Percentiles rank a stretch among this genome's conserved stretches.
Evolutionary conservation across 192 early-diverging fungal genomes (phyloP).

Genomic region (Coemansia sp.): DNA sequence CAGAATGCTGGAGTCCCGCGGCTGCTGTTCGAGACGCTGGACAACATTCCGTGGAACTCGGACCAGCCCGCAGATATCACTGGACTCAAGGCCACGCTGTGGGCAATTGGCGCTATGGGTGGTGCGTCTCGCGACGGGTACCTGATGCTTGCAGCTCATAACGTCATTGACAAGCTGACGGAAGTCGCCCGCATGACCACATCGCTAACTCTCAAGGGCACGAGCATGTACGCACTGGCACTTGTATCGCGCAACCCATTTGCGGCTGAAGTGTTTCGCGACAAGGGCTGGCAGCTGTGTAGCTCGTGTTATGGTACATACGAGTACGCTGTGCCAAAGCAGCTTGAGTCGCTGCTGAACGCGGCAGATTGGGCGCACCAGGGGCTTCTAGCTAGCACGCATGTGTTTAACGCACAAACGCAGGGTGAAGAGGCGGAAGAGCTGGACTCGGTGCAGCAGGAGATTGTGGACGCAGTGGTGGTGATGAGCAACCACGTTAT

Average conservation of each 20-base stretch:
- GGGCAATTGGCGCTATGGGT: slow-evolving; percentile 54
- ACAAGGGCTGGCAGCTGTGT: slow-evolving; percentile 47
- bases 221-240: slow-evolving; percentile 45
- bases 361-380: slow-evolving; percentile 39
- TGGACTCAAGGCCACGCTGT: slow-evolving; percentile 53
- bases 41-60: slow-evolving; percentile 50
- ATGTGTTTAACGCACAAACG: slow-evolving; percentile 25
- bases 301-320: slow-evolving; percentile 49
- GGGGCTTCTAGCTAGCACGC: slow-evolving; percentile 35
- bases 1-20: slow-evolving; percentile 28
- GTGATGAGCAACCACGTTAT: slow-evolving; percentile 49
- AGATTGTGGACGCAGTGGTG: slow-evolving; percentile 46
- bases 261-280: slow-evolving; percentile 49
- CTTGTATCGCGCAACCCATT: slow-evolving; percentile 46
- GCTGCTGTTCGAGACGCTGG: slow-evolving; percentile 52
- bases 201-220: slow-evolving; percentile 46
- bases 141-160: slow-evolving; percentile 36
- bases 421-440: slow-evolving; percentile 16
- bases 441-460: slow-evolving; percentile 52
- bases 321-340: slow-evolving; percentile 47
- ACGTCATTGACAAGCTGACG: slow-evolving; percentile 28
- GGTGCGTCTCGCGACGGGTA: slow-evolving; percentile 39
- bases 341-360: slow-evolving; percentile 35
- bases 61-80: slow-evolving; percentile 28
- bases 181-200: slow-evolving; percentile 30